Percentiles rank a stretch among this genome's conserved stretches.
Conservation (phyloP, 2,329 filamentous ascomycete genomes). For the Curvularia lunata region DNA sequence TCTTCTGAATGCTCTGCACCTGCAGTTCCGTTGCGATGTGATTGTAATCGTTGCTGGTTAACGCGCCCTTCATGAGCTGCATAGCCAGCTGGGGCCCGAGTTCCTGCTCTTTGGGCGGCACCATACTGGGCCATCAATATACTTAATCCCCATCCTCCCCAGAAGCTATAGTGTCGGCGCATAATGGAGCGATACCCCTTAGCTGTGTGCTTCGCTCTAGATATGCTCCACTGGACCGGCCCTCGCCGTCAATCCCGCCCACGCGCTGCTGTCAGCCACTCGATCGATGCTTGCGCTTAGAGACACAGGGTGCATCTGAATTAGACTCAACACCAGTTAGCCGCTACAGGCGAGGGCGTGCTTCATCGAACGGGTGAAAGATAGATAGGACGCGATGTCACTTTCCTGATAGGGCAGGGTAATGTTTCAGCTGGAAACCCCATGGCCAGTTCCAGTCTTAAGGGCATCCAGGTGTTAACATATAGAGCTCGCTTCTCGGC, state of each 20-base stretch:
- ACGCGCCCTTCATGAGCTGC: not conserved
- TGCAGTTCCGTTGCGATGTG: not conserved
- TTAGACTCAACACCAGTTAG: not conserved
- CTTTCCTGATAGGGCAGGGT: conserved; percentile 21
- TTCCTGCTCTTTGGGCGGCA: not conserved
- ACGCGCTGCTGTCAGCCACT: conserved; percentile 19
- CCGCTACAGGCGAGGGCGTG: conserved; percentile 3
- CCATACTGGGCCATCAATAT: conserved; percentile 7
- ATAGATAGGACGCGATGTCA: conserved; percentile 13
- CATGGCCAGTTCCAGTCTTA: conserved; percentile 11
- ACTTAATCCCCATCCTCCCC: conserved; percentile 16
- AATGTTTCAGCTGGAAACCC: conserved; percentile 12
- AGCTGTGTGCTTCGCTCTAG: conserved; percentile 7
- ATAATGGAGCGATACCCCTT: conserved; percentile 10
- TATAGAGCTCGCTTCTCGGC: not conserved
- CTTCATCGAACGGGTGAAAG: not conserved
- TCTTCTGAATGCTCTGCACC: conserved; percentile 5
- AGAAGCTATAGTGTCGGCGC: conserved; percentile 4
- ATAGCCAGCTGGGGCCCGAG: conserved; percentile 7
- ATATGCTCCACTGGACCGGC: conserved; percentile 10
- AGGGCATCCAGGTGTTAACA: conserved; percentile 4
- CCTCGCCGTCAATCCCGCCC: conserved; percentile 13
- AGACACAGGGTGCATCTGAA: not conserved
- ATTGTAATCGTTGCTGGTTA: conserved; percentile 7
- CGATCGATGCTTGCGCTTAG: conserved; percentile 1